Evolutionary conservation across 176 grass and related monocot species (phyloP), one percentile per base, ranked within the genome.

Genomic region (Themeda triandra): DNA sequence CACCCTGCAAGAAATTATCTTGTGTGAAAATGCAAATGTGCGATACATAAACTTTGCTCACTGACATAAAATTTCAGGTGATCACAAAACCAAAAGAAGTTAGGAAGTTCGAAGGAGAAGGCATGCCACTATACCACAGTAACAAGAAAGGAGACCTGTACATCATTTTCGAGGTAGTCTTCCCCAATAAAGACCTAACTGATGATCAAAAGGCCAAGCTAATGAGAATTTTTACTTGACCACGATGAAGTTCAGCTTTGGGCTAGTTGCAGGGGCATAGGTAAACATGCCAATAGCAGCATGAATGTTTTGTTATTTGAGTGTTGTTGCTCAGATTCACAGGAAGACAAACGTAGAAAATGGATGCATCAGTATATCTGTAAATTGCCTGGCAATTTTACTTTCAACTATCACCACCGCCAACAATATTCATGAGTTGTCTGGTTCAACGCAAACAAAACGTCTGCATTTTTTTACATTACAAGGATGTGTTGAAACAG

Each of bases 181-280:
- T 91, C 63, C 89, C 86, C n/a, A n/a, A n/a, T 13, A 84, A 84
- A 58, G 80, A 71, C 8, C 79, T 91, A 72, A 88, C 75, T 6
- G 83, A 86, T 73, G 86, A 91, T 68, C 75, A 94, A 82, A 94
- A 94, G 84, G 51, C 69, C 31, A 94, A 94, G 42, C 76, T 94
- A 13, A 94, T 75, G 71, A 33, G n/a, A 1, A 71, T 85, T 87
- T 73, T 94, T 86, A 32, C 15, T 75, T 75, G 19, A 75, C 30
- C 44, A 51, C 15, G 9, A 8, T 21, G 14, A 75, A 19, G 30
- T 53, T 53, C 8, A 28, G 15, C 13, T 19, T 29, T 74, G 28
- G 9, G 28, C 15, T 49, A 73, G 46, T 30, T 49, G 44, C 8
- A 2, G 31, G 25, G 30, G 3, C 70, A 28, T 5, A 46, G 24